Conservation (phyloP, 768 basidiomycete genomes). For the Leucogyrophana mollusca region DNA sequence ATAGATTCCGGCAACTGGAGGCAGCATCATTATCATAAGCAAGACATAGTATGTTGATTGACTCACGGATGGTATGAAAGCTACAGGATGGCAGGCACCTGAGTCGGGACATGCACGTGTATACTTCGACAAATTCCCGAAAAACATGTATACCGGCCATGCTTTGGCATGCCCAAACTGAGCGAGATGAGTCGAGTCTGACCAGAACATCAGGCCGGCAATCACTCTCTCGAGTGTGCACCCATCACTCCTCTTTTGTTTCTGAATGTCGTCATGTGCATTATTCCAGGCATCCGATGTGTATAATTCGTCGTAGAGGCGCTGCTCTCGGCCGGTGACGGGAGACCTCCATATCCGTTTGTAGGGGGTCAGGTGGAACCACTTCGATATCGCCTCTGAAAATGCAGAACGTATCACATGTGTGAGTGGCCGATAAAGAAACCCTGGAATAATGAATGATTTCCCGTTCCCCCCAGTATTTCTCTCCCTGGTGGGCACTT, state of each 20-base stretch:
- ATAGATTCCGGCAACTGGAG: neutral
- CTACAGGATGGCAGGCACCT: conserved; percentile 17
- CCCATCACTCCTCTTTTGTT: conserved; percentile 9
- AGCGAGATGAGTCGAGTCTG: conserved; percentile 14
- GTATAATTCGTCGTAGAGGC: conserved; percentile 22
- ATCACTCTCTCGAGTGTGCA: conserved; percentile 16
- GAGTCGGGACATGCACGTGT: conserved; percentile 1
- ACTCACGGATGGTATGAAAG: conserved; percentile 18
- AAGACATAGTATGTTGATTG: neutral
- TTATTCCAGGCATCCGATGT: conserved; percentile 19
- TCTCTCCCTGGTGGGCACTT: conserved; percentile 25
- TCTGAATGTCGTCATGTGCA: conserved; percentile 21
- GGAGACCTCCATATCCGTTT: conserved; percentile 17
- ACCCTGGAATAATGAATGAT: conserved; percentile 23
- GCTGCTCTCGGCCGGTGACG: conserved; percentile 3
- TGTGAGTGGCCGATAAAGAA: conserved; percentile 21
- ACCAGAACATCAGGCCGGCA: conserved; percentile 18
- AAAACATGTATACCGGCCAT: conserved; percentile 23
- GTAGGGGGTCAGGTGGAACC: conserved; percentile 26
- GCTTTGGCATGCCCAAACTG: conserved; percentile 14
- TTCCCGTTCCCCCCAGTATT: conserved; percentile 11
- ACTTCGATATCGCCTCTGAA: conserved; percentile 2
- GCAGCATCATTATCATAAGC: too few species aligned
- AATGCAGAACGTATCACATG: conserved; percentile 11
- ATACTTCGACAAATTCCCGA: conserved; percentile 23